A percentile compares a stretch with the other conserved stretches of the same genome.
phyloP scores from a whole-genome alignment of 192 early-diverging fungal genomes.

The Linnemannia exigua region DNA sequence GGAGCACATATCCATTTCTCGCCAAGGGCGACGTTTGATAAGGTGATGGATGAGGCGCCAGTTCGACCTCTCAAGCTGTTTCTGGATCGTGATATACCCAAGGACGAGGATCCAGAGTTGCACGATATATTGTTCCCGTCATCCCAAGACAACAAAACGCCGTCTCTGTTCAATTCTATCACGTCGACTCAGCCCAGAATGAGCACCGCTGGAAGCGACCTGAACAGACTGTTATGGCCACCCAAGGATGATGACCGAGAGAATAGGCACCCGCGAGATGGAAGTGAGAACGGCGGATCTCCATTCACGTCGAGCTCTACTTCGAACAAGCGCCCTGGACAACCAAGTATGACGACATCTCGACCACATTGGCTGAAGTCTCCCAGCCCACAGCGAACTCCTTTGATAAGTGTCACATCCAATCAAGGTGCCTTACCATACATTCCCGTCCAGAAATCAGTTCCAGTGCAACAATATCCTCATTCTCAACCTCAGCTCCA shows the following conservation, averaged over 20 bases:
- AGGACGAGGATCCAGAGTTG: conserved; percentile 5
- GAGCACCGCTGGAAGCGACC: background rate
- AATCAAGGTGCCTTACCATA: background rate
- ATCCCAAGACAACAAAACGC: background rate
- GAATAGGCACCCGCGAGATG: background rate
- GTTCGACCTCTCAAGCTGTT: conserved; percentile 14
- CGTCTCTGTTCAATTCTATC: background rate
- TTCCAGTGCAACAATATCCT: background rate
- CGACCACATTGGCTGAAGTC: background rate
- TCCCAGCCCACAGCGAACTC: background rate
- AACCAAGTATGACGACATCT: background rate
- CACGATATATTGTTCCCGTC: background rate
- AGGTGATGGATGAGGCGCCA: background rate
- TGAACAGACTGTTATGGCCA: background rate
- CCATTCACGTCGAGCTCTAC: background rate
- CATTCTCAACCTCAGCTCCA: background rate
- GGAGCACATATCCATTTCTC: background rate
- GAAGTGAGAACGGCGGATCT: background rate
- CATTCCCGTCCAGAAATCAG: background rate
- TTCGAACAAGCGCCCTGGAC: background rate
- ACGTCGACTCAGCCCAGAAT: background rate
- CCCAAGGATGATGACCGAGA: background rate
- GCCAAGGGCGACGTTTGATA: background rate
- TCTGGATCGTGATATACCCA: conserved; percentile 28
- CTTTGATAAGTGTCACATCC: background rate